Base-by-base conservation (phyloP, 345 rosid species). In the Psidium guajava region DNA sequence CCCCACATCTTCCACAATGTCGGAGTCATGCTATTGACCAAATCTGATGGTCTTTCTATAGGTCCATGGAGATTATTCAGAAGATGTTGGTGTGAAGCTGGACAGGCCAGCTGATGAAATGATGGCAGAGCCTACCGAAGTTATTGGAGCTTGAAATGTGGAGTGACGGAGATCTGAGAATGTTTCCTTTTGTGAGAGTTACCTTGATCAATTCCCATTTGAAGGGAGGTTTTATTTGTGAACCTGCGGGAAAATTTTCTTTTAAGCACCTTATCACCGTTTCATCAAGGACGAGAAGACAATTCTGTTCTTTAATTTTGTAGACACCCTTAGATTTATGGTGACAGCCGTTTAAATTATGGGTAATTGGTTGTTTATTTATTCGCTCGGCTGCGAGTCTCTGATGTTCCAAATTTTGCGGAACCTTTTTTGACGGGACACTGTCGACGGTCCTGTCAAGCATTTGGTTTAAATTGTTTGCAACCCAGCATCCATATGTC, bases 1-100 rank as follows among this genome's bases (percentile, higher is more conserved):
- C 75, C 75, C 6, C 0, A 15, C 36, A 64, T 64, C 22, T 69
- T 69, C 80, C 7, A 36, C 24, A 36, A 36, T 69, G 25, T 36
- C 25, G 21, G 80, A 69, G 47, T 40, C 47, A 69, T 69, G 80
- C 80, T 69, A 36, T 36, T 69, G 47, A 18, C 20, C 47, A 36
- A 32, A 18, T 36, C 47, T 8, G 47, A 36, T 69, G 80, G 47
- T 69, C 25, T 69, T 18, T 36, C 25, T 69, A 42, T 36, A 96
- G 99, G 97, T 96, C 86, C 99, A 95, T 36, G 98, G 98, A 9
- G 98, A 95, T 85, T 90, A 90, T 85, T 90, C 98, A 0, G 99
- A 95, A 52, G 99, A 96, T 93, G 91, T 95, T 83, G 98, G 98
- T 56, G 88, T 91, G 64, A 95, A 95, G 90, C 74, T 96, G 81